Percentiles rank a stretch among this genome's conserved stretches.
Conservation (phyloP, 2,329 filamentous ascomycete species). For the Reticulascus tulasneorum region DNA sequence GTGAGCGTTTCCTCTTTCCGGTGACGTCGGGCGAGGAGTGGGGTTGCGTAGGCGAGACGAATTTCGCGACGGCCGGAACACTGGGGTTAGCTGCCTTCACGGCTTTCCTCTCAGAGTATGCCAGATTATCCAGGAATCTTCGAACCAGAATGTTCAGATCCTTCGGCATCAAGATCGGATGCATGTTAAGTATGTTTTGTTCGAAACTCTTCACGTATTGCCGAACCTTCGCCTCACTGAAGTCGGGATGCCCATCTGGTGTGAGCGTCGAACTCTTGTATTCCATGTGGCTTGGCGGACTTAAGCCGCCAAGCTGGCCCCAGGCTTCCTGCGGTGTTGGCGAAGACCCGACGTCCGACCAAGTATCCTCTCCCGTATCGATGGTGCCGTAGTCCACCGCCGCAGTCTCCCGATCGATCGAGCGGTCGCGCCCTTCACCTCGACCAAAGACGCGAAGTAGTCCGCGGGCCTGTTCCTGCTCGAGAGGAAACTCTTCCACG, state of each 20-base stretch:
- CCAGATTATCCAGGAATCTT: slow-evolving; percentile 47
- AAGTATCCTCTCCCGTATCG: slow-evolving; percentile 42
- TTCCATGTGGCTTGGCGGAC: slow-evolving; percentile 32
- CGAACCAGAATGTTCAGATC: slow-evolving; percentile 50
- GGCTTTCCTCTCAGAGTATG: slow-evolving; percentile 16
- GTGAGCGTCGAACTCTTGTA: slow-evolving; percentile 34
- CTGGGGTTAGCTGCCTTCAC: slow-evolving; percentile 8
- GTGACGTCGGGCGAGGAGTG: slow-evolving; percentile 1
- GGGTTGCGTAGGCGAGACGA: slow-evolving; percentile 17
- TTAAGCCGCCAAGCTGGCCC: slow-evolving; percentile 53
- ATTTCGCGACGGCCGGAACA: slow-evolving; percentile 27
- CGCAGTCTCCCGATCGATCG: slow-evolving; percentile 20
- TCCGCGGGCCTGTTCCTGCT: slow-evolving; percentile 69
- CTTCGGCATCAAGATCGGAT: slow-evolving; percentile 55
- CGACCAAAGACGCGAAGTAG: slow-evolving; percentile 71
- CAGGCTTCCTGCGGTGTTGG: slow-evolving; percentile 53
- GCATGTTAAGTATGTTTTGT: slow-evolving; percentile 60
- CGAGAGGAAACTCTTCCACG: slow-evolving; percentile 70
- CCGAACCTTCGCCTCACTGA: slow-evolving; percentile 46
- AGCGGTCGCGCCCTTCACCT: slow-evolving; percentile 57
- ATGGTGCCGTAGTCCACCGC: slow-evolving; percentile 30
- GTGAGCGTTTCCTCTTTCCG: slow-evolving; percentile 54
- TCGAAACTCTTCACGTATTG: slow-evolving; percentile 55
- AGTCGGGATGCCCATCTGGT: slow-evolving; percentile 50
- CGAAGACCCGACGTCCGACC: slow-evolving; percentile 47